A percentile compares a stretch with the other conserved stretches of the same genome.
phyloP scores from a whole-genome alignment of 2,329 filamentous ascomycete species.

The Chaetothyriales sp. region DNA sequence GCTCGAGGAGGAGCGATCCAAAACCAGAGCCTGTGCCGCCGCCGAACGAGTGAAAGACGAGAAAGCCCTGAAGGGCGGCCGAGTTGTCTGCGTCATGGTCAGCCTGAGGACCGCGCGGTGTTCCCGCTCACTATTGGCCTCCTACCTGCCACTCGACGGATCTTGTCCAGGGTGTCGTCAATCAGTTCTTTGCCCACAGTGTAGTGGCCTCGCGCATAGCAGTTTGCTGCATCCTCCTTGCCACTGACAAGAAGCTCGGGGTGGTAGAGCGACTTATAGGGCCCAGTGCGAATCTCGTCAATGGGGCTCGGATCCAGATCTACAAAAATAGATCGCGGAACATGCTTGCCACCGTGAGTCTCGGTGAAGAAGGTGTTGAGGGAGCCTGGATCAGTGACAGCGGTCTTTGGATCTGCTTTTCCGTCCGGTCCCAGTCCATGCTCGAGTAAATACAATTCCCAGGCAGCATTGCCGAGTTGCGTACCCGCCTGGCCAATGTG shows the following conservation, averaged over 20 bases:
- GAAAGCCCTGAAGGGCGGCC: constrained; percentile 51
- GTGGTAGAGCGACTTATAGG: constrained; percentile 51
- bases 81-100: constrained; percentile 42
- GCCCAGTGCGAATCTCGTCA: constrained; percentile 52
- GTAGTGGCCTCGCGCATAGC: constrained; percentile 57
- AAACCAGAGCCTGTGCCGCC: constrained; percentile 56
- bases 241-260: constrained; percentile 53
- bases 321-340: constrained; percentile 54
- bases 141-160: constrained; percentile 49
- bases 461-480: constrained; percentile 55
- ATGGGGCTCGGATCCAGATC: constrained; percentile 54
- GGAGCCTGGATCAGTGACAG: constrained; percentile 41
- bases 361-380: constrained; percentile 56
- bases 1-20: constrained; percentile 50
- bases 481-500: constrained; percentile 56
- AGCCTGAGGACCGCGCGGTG: not conserved
- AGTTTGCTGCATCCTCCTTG: constrained; percentile 57
- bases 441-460: constrained; percentile 58
- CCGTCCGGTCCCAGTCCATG: constrained; percentile 51
- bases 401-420: constrained; percentile 41
- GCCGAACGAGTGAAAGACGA: constrained; percentile 57
- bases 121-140: constrained; percentile 7
- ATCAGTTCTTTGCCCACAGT: constrained; percentile 56
- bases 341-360: constrained; percentile 51
- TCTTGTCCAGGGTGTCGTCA: constrained; percentile 49